phyloP scores from a whole-genome alignment of 768 basidiomycete species.

The Leccinum aurantiacum region DNA sequence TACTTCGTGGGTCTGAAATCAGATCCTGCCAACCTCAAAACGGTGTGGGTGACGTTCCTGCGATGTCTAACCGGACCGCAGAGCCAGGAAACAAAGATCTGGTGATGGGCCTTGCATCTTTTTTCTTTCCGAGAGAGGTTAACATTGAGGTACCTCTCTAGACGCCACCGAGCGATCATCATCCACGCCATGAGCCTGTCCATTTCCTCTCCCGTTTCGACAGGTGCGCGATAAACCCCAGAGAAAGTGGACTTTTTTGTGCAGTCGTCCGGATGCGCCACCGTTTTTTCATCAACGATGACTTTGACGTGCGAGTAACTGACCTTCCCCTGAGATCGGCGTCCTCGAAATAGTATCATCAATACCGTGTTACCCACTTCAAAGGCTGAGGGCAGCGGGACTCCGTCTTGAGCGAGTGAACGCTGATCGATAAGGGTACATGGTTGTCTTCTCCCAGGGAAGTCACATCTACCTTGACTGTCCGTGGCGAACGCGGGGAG shows the following conservation, averaged over 20 bases:
- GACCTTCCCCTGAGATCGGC: slow-evolving; percentile 48
- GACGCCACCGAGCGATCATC: slow-evolving; percentile 31
- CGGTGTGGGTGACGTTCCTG: slow-evolving; percentile 27
- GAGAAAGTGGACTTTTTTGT: slow-evolving; percentile 49
- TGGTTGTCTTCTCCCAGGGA: slow-evolving; percentile 43
- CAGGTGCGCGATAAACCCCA: slow-evolving; percentile 61
- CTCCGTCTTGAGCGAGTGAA: slow-evolving; percentile 49
- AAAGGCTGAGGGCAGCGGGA: slow-evolving; percentile 46
- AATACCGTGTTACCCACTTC: slow-evolving; percentile 52
- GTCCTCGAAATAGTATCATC: slow-evolving; percentile 60
- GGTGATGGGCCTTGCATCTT: slow-evolving; percentile 28
- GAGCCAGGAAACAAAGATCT: slow-evolving; percentile 43
- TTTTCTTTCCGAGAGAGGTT: background rate
- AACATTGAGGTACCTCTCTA: slow-evolving; percentile 8
- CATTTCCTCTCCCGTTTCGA: slow-evolving; percentile 58
- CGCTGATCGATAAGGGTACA: slow-evolving; percentile 51
- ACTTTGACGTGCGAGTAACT: background rate
- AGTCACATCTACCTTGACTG: slow-evolving; percentile 33
- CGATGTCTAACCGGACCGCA: slow-evolving; percentile 51
- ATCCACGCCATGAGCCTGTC: slow-evolving; percentile 27
- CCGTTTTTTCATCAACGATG: background rate
- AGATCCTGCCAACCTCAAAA: slow-evolving; percentile 47
- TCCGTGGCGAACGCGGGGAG: slow-evolving; percentile 45
- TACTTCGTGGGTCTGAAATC: slow-evolving; percentile 46
- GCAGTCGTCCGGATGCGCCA: slow-evolving; percentile 46